Evolutionary conservation across 257 asterid genomes (phyloP), one percentile per base, ranked within the genome.

Genomic region (Nicotiana benthamiana): DNA sequence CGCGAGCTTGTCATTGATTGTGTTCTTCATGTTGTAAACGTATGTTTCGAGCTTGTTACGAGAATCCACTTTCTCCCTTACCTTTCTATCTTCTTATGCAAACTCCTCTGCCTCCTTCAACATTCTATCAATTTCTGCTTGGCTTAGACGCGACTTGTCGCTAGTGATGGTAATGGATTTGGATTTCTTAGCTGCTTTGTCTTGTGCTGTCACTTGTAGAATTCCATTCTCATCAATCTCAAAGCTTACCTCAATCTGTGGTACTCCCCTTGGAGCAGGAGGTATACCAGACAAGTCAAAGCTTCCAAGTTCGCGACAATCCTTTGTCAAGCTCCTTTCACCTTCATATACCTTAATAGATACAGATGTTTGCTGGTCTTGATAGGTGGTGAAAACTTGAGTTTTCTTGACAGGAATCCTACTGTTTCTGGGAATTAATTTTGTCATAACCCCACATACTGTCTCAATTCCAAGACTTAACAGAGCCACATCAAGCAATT

Each of bases 371-470:
- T 85, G 85, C 12, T 79, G 80, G 24, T 85, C 87, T 28, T 79
- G 83, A 40, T 81, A 85, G 30, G 87, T 85, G 16, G 87, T 67
- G 60, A 84, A 84, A 53, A 81, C 48, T 79, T 85, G 85, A 27
- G 85, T 52, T 70, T 77, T 85, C 59, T 80, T 85, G 30, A 61
- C 74, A 36, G 88, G 88, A 53, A 80, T 79, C 28, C 54, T 66
- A 2, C 75, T 65, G 63, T 83, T 75, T 51, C 88, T 82, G 6
- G 88, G 84, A 48, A 85, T 85, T 65, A 85, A 83, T 32, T 75
- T 80, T 15, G 88, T 82, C 88, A 85, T 80, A 20, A 85, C 86
- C 10, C 88, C 86, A 2, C 84, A 86, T 0, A 68, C 83, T 6
- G 85, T 79, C 80, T 85, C 85, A 8, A 85, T 59, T 5, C 86